Conservation (phyloP, 1,139 yeast species). For the Geotrichum macrosporum region DNA sequence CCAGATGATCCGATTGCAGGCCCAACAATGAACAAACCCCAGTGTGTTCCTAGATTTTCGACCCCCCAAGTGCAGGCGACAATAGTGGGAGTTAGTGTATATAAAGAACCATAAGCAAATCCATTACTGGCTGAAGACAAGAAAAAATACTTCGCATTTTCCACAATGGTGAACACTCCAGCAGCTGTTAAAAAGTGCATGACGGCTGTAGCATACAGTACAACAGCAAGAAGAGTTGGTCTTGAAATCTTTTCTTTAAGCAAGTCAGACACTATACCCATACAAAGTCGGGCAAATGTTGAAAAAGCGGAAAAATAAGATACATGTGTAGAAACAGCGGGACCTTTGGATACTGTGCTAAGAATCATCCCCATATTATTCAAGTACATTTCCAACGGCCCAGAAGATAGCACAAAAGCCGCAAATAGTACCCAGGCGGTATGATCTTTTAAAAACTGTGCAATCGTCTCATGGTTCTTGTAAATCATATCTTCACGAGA, state of each 20-base stretch:
- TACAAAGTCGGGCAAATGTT: constrained; percentile 57
- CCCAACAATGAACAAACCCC: constrained; percentile 88
- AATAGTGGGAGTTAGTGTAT: constrained; percentile 79
- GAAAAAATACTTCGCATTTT: constrained; percentile 33
- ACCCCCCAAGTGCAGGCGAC: constrained; percentile 86
- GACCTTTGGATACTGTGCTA: constrained; percentile 32
- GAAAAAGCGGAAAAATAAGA: constrained; percentile 54
- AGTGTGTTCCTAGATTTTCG: constrained; percentile 83
- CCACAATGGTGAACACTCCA: constrained; percentile 41
- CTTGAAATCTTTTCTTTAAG: constrained; percentile 32
- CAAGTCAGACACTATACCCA: constrained; percentile 65
- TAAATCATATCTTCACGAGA: constrained; percentile 15
- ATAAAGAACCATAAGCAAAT: constrained; percentile 72
- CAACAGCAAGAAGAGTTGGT: constrained; percentile 30
- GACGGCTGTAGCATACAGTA: constrained; percentile 30
- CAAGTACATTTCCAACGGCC: constrained; percentile 84
- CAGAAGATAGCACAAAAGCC: constrained; percentile 65
- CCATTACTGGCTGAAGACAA: constrained; percentile 59
- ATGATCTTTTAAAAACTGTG: constrained; percentile 53
- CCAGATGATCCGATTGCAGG: constrained; percentile 81
- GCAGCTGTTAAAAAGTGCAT: constrained; percentile 33
- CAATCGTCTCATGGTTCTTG: constrained; percentile 16
- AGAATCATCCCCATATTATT: constrained; percentile 72
- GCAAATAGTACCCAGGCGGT: constrained; percentile 61
- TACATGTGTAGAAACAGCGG: constrained; percentile 47